Conservation (phyloP, 1,284 basidiomycete genomes). For the Pseudomicrostroma phylloplanum region DNA sequence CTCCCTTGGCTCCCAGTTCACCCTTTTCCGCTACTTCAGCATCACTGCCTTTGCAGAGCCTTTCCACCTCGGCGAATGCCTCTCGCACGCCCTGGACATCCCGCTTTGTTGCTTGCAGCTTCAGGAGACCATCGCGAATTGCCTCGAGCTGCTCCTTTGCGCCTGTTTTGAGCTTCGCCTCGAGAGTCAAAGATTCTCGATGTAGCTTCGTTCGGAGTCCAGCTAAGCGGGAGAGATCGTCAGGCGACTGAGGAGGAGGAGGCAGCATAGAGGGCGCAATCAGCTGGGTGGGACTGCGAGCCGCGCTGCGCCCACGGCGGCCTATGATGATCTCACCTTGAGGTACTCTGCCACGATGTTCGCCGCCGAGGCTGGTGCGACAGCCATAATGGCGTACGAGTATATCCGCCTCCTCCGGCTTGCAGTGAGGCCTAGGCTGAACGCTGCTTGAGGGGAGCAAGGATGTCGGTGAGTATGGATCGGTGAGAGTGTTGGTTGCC, state of each 20-base stretch:
- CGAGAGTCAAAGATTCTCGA: slow-evolving; percentile 93
- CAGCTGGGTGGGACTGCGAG: not conserved
- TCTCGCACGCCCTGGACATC: slow-evolving; percentile 83
- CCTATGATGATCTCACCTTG: slow-evolving; percentile 8
- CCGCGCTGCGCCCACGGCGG: not conserved
- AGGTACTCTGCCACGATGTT: slow-evolving; percentile 37
- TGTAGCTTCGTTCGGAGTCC: slow-evolving; percentile 87
- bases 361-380: no score
- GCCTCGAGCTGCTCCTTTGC: slow-evolving; percentile 90
- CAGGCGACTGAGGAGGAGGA: slow-evolving; percentile 58
- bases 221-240: slow-evolving; percentile 83
- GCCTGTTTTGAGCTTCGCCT: slow-evolving; percentile 81
- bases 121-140: slow-evolving; percentile 79
- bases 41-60: slow-evolving; percentile 53
- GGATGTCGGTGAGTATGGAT: no score
- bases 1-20: not conserved
- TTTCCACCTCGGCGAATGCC: slow-evolving; percentile 82
- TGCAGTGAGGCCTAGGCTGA: no score
- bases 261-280: slow-evolving; percentile 13
- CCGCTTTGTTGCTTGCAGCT: slow-evolving; percentile 71
- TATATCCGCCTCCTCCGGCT: no score
- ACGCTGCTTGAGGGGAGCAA: no score
- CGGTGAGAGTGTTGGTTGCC: no score
- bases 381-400: no score
- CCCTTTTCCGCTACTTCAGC: not conserved